Conservation (phyloP, 208 protist genomes). For the Wallacemonas sp. region DNA sequence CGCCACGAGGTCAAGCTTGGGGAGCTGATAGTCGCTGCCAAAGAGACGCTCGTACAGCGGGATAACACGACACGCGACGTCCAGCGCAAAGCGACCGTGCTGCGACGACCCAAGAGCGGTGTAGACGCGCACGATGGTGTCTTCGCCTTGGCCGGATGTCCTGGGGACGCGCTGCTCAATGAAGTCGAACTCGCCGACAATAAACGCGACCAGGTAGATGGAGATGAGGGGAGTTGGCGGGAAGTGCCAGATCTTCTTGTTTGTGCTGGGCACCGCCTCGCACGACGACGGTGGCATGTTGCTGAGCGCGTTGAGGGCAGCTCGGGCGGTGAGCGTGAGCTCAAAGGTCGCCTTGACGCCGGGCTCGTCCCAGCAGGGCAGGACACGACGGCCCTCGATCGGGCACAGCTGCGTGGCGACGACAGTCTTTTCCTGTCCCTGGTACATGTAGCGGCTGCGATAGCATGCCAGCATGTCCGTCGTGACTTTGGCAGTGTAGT, state of each 20-base stretch:
- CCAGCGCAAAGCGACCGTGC: constrained; percentile 73
- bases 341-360: constrained; percentile 93
- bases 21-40: constrained; percentile 84
- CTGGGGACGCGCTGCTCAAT: constrained; percentile 30
- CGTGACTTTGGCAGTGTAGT: constrained; percentile 90
- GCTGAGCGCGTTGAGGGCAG: constrained; percentile 70
- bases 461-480: constrained; percentile 95
- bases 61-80: constrained; percentile 68
- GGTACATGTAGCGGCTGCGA: constrained; percentile 83
- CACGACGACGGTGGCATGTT: constrained; percentile 76
- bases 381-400: constrained; percentile 89
- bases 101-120: constrained; percentile 44
- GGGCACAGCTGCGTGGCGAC: constrained; percentile 94
- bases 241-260: constrained; percentile 62
- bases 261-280: constrained; percentile 10
- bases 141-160: constrained; percentile 21
- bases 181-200: constrained; percentile 87
- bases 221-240: constrained; percentile 88
- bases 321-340: constrained; percentile 80
- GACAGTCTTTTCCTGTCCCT: constrained; percentile 65
- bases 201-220: constrained; percentile 96
- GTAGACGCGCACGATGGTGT: constrained; percentile 55
- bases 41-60: constrained; percentile 87
- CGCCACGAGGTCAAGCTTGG: constrained; percentile 96
- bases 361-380: constrained; percentile 97